A percentile compares a stretch with the other conserved stretches of the same genome.
Conservation (phyloP, 768 basidiomycete species). For the Agrocybe chaxingu region DNA sequence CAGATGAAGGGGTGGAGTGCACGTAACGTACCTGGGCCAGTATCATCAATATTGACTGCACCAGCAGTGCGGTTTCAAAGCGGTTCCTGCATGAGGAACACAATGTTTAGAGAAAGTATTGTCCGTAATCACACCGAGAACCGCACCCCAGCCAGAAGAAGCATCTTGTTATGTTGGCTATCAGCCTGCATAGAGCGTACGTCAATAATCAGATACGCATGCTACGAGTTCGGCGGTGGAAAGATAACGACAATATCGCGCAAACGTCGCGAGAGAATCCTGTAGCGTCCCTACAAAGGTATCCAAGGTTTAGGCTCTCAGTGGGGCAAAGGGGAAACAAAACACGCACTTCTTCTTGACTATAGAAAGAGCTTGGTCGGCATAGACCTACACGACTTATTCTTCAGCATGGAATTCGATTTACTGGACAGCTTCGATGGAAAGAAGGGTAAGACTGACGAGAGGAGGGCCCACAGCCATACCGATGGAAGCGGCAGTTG, state of each 20-base stretch:
- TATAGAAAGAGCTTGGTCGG: conserved; percentile 81
- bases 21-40: conserved; percentile 60
- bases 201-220: conserved; percentile 1
- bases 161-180: conserved; percentile 85
- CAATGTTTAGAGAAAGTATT: neutral
- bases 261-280: conserved; percentile 88
- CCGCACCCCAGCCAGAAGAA: conserved; percentile 83
- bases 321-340: conserved; percentile 3
- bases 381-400: conserved; percentile 56
- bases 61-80: conserved; percentile 73
- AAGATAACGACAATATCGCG: conserved; percentile 63
- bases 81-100: conserved; percentile 36
- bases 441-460: conserved; percentile 22
- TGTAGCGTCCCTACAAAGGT: conserved; percentile 61
- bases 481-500: conserved; percentile 63
- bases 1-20: neutral
- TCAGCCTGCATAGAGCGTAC: conserved; percentile 41
- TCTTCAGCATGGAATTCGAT: neutral
- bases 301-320: neutral
- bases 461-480: conserved; percentile 86
- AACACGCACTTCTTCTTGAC: conserved; percentile 62
- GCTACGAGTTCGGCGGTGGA: neutral
- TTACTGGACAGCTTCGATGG: neutral
- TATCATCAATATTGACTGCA: conserved; percentile 86
- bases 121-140: conserved; percentile 1